These are phyloP conservation scores for Pyrenophora tritici-repentis DNA, from an alignment of 2,329 filamentous ascomycete genomes.

Conservation along the genomic window DNA sequence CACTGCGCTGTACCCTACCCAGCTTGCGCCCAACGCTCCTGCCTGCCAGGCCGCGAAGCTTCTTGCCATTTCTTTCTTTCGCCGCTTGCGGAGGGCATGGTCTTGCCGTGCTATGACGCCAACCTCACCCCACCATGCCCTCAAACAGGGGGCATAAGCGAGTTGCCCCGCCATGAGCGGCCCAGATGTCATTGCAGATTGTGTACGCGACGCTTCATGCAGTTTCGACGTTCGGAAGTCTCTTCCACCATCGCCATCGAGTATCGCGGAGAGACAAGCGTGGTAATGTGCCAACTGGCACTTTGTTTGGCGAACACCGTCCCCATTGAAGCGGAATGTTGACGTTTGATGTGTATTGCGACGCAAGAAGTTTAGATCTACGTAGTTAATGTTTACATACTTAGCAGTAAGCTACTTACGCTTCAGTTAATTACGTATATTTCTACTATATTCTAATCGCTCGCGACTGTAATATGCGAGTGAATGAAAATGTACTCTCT, in stretches of 20 bases:
- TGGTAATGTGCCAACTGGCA: too few relatives aligned
- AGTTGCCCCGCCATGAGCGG: conserved; percentile 18
- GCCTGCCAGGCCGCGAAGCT: neutral
- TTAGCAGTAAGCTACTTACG: too few relatives aligned
- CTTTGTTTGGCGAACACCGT: too few relatives aligned
- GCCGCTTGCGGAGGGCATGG: conserved; percentile 2
- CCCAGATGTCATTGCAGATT: conserved; percentile 12
- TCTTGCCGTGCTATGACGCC: conserved; percentile 17
- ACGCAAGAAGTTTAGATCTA: too few relatives aligned
- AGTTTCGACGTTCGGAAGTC: conserved; percentile 6
- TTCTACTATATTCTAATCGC: too few relatives aligned
- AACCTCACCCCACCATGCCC: conserved; percentile 19
- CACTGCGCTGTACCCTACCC: neutral
- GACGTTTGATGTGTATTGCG: too few relatives aligned
- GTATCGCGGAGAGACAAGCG: neutral
- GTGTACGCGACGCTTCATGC: conserved; percentile 10
- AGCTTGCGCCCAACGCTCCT: neutral
- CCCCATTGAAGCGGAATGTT: too few relatives aligned
- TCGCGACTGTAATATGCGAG: too few relatives aligned
- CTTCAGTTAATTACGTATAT: too few relatives aligned
- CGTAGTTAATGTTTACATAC: too few relatives aligned
- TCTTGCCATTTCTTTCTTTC: conserved; percentile 9
- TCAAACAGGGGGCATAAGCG: conserved; percentile 17
- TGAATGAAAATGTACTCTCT: too few relatives aligned
- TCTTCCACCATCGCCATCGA: conserved; percentile 3